These are phyloP conservation scores for Coemansia javaensis DNA, from an alignment of 192 early-diverging fungal genomes.

Conservation along the genomic window DNA sequence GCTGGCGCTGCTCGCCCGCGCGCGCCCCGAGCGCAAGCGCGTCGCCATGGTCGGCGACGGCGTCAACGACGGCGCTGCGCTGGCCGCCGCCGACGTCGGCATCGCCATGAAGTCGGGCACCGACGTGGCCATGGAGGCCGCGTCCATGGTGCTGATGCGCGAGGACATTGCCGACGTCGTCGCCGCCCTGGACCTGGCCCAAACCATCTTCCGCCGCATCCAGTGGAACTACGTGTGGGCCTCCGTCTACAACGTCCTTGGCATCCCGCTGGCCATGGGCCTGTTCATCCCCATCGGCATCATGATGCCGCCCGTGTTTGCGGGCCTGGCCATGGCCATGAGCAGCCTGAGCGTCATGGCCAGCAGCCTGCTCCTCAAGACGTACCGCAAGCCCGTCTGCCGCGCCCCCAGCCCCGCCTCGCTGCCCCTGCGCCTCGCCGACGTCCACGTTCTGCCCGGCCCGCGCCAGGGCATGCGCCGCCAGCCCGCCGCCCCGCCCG, in stretches of 20 bases:
- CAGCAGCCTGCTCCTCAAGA: constrained; percentile 79
- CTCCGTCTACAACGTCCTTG: constrained; percentile 80
- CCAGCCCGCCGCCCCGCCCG: neutral
- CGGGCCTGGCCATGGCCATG: constrained; percentile 91
- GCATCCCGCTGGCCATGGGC: constrained; percentile 94
- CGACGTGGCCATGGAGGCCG: constrained; percentile 94
- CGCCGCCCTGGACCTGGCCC: constrained; percentile 74
- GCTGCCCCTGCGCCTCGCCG: constrained; percentile 13
- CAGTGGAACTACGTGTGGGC: constrained; percentile 87
- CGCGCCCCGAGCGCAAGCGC: constrained; percentile 9
- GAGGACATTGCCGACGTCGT: constrained; percentile 84
- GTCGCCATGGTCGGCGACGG: constrained; percentile 96
- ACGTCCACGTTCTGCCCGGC: constrained; percentile 27
- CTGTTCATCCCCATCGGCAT: constrained; percentile 79
- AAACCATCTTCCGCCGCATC: constrained; percentile 81
- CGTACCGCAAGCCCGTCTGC: constrained; percentile 52
- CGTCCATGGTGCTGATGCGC: constrained; percentile 87
- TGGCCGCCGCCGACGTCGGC: constrained; percentile 81
- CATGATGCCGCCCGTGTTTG: constrained; percentile 84
- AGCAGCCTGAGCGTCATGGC: constrained; percentile 89
- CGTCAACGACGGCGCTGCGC: constrained; percentile 89
- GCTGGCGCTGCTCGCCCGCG: constrained; percentile 4
- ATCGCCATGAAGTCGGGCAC: constrained; percentile 87
- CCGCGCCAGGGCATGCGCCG: constrained; percentile 10
- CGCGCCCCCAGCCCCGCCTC: constrained; percentile 14